A percentile compares a stretch with the other conserved stretches of the same genome.
phyloP scores from a whole-genome alignment of 768 basidiomycete species.

The Russula vinacea region DNA sequence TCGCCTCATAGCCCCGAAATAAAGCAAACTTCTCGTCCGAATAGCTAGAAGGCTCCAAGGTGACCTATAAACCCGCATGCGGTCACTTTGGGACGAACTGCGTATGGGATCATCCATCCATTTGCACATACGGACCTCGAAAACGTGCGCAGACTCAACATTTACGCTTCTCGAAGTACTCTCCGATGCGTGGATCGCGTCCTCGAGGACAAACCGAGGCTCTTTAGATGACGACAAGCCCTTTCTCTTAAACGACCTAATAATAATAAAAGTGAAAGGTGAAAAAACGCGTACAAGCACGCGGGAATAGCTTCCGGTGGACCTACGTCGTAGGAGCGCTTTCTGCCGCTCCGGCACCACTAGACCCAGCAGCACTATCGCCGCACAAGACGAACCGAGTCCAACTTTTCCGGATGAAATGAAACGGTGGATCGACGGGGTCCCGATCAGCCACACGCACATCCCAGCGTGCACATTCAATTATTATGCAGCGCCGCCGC shows the following conservation, averaged over 20 bases:
- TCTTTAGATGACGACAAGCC: slow-evolving; percentile 4
- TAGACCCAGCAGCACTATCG: slow-evolving; percentile 30
- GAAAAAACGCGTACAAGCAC: slow-evolving; percentile 2
- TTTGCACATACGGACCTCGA: slow-evolving; percentile 47
- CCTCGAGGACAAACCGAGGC: slow-evolving; percentile 42
- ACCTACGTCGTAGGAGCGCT: slow-evolving; percentile 26
- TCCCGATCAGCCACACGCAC: background rate
- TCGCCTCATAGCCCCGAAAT: slow-evolving; percentile 70
- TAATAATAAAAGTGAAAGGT: background rate
- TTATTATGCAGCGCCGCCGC: background rate
- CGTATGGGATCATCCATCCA: background rate
- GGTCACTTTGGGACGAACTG: background rate
- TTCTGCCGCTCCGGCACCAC: slow-evolving; percentile 36
- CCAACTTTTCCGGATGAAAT: slow-evolving; percentile 48
- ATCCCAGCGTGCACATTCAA: background rate
- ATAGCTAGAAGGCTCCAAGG: slow-evolving; percentile 71
- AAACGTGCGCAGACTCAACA: slow-evolving; percentile 46
- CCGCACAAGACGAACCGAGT: slow-evolving; percentile 62
- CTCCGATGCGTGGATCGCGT: slow-evolving; percentile 60
- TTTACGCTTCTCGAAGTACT: slow-evolving; percentile 35
- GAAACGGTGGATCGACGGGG: background rate
- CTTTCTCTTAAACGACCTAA: slow-evolving; percentile 5
- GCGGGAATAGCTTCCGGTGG: background rate
- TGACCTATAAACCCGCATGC: slow-evolving; percentile 47
- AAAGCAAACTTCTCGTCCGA: slow-evolving; percentile 79